phyloP scores from a whole-genome alignment of 2,329 filamentous ascomycete genomes.

The Chaetomiaceae sp. region DNA sequence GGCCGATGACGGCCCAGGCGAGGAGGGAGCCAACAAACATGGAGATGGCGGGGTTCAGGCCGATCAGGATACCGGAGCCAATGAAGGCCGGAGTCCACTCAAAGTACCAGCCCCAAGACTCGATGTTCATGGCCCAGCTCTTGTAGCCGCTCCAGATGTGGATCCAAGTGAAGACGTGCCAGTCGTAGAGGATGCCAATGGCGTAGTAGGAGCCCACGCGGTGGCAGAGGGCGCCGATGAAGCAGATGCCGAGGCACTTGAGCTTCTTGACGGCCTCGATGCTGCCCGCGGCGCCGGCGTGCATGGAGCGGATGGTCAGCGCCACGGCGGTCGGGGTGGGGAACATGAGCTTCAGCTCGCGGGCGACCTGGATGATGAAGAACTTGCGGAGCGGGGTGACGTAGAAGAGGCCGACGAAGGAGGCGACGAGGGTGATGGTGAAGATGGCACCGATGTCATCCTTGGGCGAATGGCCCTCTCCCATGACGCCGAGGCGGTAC shows the following conservation, averaged over 20 bases:
- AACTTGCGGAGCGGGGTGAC: constrained; percentile 50
- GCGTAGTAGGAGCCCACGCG: constrained; percentile 55
- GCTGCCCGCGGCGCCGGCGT: constrained; percentile 47
- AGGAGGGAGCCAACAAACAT: constrained; percentile 52
- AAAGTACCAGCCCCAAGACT: constrained; percentile 55
- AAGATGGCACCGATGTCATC: constrained; percentile 47
- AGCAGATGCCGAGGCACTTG: constrained; percentile 46
- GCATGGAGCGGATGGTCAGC: constrained; percentile 56
- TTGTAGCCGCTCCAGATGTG: constrained; percentile 51
- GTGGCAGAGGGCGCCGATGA: constrained; percentile 43
- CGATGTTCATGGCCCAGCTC: constrained; percentile 45
- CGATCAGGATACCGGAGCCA: constrained; percentile 54
- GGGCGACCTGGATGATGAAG: constrained; percentile 51
- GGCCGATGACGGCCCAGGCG: constrained; percentile 54
- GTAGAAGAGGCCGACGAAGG: constrained; percentile 51
- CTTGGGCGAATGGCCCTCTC: constrained; percentile 35
- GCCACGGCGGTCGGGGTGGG: constrained; percentile 55
- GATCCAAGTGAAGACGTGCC: constrained; percentile 50
- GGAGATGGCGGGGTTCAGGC: constrained; percentile 53
- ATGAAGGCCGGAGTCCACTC: constrained; percentile 57
- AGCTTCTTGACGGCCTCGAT: constrained; percentile 50
- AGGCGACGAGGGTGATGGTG: constrained; percentile 45
- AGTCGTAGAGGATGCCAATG: constrained; percentile 53
- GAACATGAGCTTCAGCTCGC: constrained; percentile 54
- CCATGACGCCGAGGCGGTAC: constrained; percentile 47